A percentile compares a stretch with the other conserved stretches of the same genome.
phyloP scores from a whole-genome alignment of 352 stramenopile species.

The Pythium aristosporum region DNA sequence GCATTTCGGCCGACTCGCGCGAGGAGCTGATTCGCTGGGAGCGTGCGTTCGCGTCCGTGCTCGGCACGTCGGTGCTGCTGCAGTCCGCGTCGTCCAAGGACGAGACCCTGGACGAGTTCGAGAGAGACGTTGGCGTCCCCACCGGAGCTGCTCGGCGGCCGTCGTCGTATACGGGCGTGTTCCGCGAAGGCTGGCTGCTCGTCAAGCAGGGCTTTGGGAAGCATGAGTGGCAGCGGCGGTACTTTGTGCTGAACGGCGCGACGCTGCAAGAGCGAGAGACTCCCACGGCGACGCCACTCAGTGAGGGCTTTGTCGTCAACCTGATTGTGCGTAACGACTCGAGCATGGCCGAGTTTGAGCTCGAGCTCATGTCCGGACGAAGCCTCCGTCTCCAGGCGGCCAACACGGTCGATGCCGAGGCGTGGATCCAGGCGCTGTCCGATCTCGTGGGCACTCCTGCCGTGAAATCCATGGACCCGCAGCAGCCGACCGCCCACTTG shows the following conservation, averaged over 20 bases:
- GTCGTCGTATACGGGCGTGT: constrained; percentile 24
- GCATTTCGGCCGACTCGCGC: constrained; percentile 33
- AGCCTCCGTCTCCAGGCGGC: constrained; percentile 48
- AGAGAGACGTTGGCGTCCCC: constrained; percentile 2
- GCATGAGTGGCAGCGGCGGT: constrained; percentile 58
- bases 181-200: constrained; percentile 61
- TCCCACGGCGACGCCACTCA: constrained; percentile 45
- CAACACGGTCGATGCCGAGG: constrained; percentile 40
- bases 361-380: constrained; percentile 56
- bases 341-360: constrained; percentile 35
- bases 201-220: constrained; percentile 43
- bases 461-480: not conserved
- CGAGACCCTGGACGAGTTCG: constrained; percentile 4
- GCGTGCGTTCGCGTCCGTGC: constrained; percentile 24
- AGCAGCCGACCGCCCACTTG: not conserved
- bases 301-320: constrained; percentile 48
- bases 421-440: constrained; percentile 55
- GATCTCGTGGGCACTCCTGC: constrained; percentile 14
- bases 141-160: not conserved
- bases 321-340: constrained; percentile 41
- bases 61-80: constrained; percentile 16
- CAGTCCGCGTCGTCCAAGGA: constrained; percentile 13
- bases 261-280: constrained; percentile 66
- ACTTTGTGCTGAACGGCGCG: constrained; percentile 55
- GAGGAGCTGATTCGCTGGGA: constrained; percentile 47